Evolutionary conservation across 1,139 yeast species (phyloP), one percentile per base, ranked within the genome.

Genomic region (Diutina pseudorugosa): DNA sequence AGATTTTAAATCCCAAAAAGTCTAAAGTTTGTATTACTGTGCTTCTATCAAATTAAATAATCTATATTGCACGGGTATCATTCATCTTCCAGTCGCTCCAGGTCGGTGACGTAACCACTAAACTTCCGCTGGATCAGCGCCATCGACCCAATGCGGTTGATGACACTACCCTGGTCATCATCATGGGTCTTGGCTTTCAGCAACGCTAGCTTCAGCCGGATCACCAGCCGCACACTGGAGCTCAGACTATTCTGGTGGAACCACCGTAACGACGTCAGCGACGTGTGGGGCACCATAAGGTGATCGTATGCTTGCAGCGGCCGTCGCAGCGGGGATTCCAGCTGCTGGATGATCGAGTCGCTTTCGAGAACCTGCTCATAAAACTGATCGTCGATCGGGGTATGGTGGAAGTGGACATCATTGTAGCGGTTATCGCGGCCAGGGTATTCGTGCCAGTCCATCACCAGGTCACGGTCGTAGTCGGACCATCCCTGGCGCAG

Each of bases 41-140:
- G 36, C 36, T 30, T 30, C 36, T 30, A 30, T 30, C 36, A 30
- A 14, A 5, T 11, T 9, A 9, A 12, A 30, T 11, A 30, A 14
- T 23, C 25, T 11, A 14, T 11, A 14, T 11, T 14, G 36, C 36
- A 30, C 36, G 36, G 36, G 36, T 30, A 30, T 40, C 42, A n/a
- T n/a, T 21, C 33, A 12, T 25, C 49, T 7, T 45, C 49, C 49
- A 45, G 49, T 8, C 12, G 20, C 11, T 45, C 49, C 49, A 45
- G 49, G 27, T 45, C 49, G 8, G 49, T 45, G 23, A 45, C 49
- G 9, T 45, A 45, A 18, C 49, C 49, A 45, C 49, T 45, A 19
- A 23, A 25, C 40, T 45, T 45, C 5, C 49, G 9, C 18, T 45
- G 49, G 9, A 45, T 45, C 49, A 45, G 49, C 16, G 11, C 40